Percentiles rank a stretch among this genome's conserved stretches.
Conservation (phyloP, 2,329 filamentous ascomycete genomes). For the Claviceps monticola region DNA sequence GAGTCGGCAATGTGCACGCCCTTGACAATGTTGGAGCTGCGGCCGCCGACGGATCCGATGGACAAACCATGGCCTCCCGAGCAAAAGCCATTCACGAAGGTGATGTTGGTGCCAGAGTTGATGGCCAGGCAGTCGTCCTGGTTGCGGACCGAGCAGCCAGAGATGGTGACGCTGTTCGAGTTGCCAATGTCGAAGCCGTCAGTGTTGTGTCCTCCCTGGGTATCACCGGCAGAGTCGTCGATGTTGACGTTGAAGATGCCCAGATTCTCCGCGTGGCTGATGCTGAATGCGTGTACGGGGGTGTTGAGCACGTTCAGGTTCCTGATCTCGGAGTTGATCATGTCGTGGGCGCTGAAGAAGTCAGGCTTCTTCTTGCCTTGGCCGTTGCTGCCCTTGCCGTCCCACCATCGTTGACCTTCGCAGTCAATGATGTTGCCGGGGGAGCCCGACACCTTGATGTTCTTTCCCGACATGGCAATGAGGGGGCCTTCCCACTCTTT, state of each 20-base stretch:
- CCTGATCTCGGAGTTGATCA: slow-evolving; percentile 10
- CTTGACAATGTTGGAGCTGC: not conserved
- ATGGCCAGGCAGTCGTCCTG: slow-evolving; percentile 2
- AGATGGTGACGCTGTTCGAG: not conserved
- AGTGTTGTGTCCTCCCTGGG: not conserved
- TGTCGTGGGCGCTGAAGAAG: slow-evolving; percentile 36
- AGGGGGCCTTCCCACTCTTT: not conserved
- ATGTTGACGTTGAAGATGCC: not conserved
- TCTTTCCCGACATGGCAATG: not conserved
- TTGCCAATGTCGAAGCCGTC: not conserved
- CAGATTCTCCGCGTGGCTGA: not conserved
- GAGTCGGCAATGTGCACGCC: not conserved
- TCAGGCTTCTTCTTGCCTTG: slow-evolving; percentile 52
- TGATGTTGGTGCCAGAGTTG: slow-evolving; percentile 1
- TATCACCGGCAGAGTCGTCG: not conserved
- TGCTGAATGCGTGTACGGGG: not conserved
- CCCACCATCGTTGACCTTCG: slow-evolving; percentile 46
- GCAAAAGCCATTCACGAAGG: not conserved
- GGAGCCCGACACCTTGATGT: not conserved
- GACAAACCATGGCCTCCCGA: not conserved
- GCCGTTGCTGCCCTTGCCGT: slow-evolving; percentile 42
- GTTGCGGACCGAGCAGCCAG: not conserved
- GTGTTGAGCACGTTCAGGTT: not conserved
- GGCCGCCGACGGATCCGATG: slow-evolving; percentile 2
- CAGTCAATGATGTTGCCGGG: slow-evolving; percentile 33